Percentiles rank a stretch among this genome's conserved stretches.
Evolutionary conservation across 495 filamentous ascomycete species (phyloP).

Genomic region (Neurospora sp.): DNA sequence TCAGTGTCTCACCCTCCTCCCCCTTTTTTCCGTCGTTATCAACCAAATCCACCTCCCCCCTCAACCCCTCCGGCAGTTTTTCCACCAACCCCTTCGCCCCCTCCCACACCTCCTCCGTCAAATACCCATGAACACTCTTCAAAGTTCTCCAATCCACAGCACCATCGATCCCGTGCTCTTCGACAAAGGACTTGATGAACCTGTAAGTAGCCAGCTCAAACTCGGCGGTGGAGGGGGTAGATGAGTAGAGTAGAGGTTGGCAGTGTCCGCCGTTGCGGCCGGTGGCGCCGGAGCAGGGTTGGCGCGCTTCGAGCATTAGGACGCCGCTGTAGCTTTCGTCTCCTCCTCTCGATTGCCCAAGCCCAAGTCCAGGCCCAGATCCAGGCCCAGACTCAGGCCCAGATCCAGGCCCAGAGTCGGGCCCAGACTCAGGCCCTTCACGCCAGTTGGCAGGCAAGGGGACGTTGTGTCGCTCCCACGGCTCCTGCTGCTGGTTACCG

Average conservation of each 20-base stretch:
- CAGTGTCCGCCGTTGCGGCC: slow-evolving; percentile 63
- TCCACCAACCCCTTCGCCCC: background rate
- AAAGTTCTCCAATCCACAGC: background rate
- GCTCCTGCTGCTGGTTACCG: background rate
- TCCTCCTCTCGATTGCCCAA: background rate
- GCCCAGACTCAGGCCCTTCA: too few relatives aligned
- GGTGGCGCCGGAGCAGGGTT: background rate
- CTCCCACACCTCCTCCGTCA: background rate
- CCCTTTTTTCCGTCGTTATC: background rate
- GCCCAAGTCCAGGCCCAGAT: too few relatives aligned
- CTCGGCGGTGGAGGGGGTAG: slow-evolving; percentile 37
- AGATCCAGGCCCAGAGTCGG: background rate
- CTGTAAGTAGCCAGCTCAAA: slow-evolving; percentile 56
- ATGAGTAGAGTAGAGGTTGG: slow-evolving; percentile 49
- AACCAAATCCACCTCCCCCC: background rate
- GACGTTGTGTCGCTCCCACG: slow-evolving; percentile 11
- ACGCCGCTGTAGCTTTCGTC: slow-evolving; percentile 19
- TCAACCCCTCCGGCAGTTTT: slow-evolving; percentile 11
- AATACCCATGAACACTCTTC: background rate
- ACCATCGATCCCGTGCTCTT: slow-evolving; percentile 3
- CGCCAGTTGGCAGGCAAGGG: background rate
- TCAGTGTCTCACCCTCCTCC: background rate
- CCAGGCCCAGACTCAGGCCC: background rate
- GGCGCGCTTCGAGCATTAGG: slow-evolving; percentile 60
- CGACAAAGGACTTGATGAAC: slow-evolving; percentile 42